phyloP scores from a whole-genome alignment of 805 yeast species.

The Lachancea fermentati region DNA sequence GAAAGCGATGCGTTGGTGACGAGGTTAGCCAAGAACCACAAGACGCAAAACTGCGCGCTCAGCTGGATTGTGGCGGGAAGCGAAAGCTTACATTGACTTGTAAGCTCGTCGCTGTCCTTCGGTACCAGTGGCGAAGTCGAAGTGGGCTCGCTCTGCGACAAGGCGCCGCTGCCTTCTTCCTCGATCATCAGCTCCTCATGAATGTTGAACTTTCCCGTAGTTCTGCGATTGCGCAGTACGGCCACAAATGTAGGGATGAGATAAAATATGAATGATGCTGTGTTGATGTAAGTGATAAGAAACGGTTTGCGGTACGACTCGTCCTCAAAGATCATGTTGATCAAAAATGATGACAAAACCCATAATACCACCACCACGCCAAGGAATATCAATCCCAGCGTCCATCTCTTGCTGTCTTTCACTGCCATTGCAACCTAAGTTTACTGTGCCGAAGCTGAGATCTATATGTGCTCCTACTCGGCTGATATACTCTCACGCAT shows the following conservation, averaged over 20 bases:
- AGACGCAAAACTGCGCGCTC: constrained; percentile 73
- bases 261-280: constrained; percentile 77
- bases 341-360: constrained; percentile 85
- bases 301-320: constrained; percentile 81
- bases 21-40: constrained; percentile 90
- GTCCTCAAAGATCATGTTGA: constrained; percentile 68
- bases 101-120: constrained; percentile 9
- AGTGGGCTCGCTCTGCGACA: constrained; percentile 6
- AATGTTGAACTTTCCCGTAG: constrained; percentile 27
- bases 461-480: too few species aligned
- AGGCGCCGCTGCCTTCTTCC: constrained; percentile 22
- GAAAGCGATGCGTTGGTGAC: constrained; percentile 82
- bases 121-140: constrained; percentile 13
- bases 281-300: constrained; percentile 85
- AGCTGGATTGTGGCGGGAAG: constrained; percentile 63
- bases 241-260: constrained; percentile 50
- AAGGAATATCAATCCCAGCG: constrained; percentile 68
- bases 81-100: constrained; percentile 18
- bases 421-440: too few species aligned
- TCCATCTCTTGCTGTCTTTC: constrained; percentile 52
- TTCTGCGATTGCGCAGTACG: constrained; percentile 22
- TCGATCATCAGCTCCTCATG: constrained; percentile 27
- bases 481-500: too few species aligned
- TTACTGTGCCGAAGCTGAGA: too few species aligned
- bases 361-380: constrained; percentile 76